phyloP scores from a whole-genome alignment of 148 eudicot genomes.

The Linanthus parryae region DNA sequence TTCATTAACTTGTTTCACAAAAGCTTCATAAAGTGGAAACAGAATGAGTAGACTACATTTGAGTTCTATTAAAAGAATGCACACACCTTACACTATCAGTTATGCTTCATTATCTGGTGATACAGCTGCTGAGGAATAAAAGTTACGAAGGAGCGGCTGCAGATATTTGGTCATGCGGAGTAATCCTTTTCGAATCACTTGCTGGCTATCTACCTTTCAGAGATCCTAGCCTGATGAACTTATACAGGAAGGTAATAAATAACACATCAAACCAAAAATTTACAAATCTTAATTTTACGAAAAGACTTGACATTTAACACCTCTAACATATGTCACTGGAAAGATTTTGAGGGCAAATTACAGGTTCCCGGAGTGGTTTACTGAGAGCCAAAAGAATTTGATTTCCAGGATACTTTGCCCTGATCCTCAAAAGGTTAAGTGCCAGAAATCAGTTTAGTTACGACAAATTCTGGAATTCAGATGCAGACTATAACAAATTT shows the following conservation, averaged over 20 bases:
- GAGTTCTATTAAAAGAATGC: no score
- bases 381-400: slow-evolving; percentile 29
- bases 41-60: no score
- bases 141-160: slow-evolving; percentile 63
- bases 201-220: slow-evolving; percentile 52
- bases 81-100: background rate
- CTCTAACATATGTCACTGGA: background rate
- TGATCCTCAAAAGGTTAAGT: slow-evolving; percentile 25
- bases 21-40: no score
- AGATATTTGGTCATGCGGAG: slow-evolving; percentile 69
- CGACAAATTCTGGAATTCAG: background rate
- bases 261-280: background rate
- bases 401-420: slow-evolving; percentile 36
- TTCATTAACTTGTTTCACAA: no score
- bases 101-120: slow-evolving; percentile 10
- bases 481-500: background rate
- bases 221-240: slow-evolving; percentile 33
- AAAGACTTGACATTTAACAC: background rate
- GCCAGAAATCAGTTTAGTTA: background rate
- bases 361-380: slow-evolving; percentile 43
- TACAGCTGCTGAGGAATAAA: slow-evolving; percentile 38
- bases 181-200: slow-evolving; percentile 47
- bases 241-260: slow-evolving; percentile 50
- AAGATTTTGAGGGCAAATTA: slow-evolving; percentile 39
- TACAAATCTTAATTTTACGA: background rate